Conservation (phyloP, 163 green algal species). For the Prototheca cutis region DNA sequence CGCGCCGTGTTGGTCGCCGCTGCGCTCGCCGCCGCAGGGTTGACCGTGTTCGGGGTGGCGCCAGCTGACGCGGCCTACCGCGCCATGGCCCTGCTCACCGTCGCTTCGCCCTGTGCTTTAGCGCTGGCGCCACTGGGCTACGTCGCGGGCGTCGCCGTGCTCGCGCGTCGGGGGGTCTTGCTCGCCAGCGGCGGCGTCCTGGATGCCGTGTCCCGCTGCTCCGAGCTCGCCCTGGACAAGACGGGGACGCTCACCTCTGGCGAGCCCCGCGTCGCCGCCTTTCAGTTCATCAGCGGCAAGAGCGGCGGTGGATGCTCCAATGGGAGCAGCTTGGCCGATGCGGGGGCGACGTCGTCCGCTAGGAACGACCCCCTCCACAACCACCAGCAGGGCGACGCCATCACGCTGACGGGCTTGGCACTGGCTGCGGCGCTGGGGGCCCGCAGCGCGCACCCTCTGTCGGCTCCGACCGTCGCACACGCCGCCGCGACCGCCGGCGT, state of each 20-base stretch:
- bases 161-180: slow-evolving; percentile 66
- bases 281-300: not conserved
- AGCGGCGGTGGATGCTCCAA: too few relatives aligned
- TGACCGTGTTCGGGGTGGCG: slow-evolving; percentile 51
- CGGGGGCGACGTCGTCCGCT: too few relatives aligned
- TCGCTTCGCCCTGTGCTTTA: slow-evolving; percentile 87
- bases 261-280: slow-evolving; percentile 24
- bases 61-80: slow-evolving; percentile 72
- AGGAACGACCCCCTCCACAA: too few relatives aligned
- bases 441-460: slow-evolving; percentile 74
- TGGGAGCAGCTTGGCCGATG: too few relatives aligned
- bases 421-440: slow-evolving; percentile 66
- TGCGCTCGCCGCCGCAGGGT: slow-evolving; percentile 34
- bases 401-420: slow-evolving; percentile 29
- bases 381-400: slow-evolving; percentile 1
- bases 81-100: slow-evolving; percentile 82
- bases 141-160: slow-evolving; percentile 75
- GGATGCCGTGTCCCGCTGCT: slow-evolving; percentile 65
- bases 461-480: slow-evolving; percentile 27
- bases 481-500: slow-evolving; percentile 3
- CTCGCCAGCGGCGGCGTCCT: slow-evolving; percentile 75
- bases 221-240: slow-evolving; percentile 88
- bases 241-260: slow-evolving; percentile 94
- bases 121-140: slow-evolving; percentile 91
- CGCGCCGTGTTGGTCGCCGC: slow-evolving; percentile 61